These are phyloP conservation scores for Coix lacrymajobi DNA, from an alignment of 176 grass and related monocot genomes.

Conservation along the genomic window DNA sequence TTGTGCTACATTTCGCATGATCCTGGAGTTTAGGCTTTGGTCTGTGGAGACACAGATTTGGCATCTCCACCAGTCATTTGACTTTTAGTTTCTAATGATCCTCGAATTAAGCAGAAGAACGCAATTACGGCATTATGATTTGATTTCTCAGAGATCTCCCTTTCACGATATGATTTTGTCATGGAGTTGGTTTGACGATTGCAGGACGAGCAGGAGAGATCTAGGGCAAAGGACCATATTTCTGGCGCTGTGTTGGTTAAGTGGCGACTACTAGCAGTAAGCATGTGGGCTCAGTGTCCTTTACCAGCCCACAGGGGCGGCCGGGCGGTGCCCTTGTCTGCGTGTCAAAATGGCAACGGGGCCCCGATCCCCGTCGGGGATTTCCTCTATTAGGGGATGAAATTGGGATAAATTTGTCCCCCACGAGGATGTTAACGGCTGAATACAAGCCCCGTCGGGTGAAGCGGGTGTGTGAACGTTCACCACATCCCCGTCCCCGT, in stretches of 20 bases:
- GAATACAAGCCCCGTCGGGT: too few relatives aligned
- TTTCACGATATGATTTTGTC: not conserved
- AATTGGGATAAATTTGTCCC: too few relatives aligned
- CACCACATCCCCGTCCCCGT: too few relatives aligned
- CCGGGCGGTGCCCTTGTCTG: not conserved
- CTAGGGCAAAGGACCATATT: conserved; percentile 23
- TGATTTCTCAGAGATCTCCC: not conserved
- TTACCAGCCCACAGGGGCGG: conserved; percentile 16
- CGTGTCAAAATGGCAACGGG: too few relatives aligned
- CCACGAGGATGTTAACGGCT: too few relatives aligned
- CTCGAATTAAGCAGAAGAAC: not conserved
- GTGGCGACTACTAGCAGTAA: not conserved
- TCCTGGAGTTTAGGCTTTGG: not conserved
- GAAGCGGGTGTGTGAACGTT: too few relatives aligned
- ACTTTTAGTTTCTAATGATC: not conserved
- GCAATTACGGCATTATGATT: not conserved
- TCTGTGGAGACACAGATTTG: not conserved
- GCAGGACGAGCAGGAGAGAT: conserved; percentile 1
- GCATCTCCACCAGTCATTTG: not conserved
- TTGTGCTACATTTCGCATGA: not conserved
- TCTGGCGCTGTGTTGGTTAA: conserved; percentile 1
- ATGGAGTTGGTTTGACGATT: conserved; percentile 24
- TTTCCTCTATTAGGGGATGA: too few relatives aligned
- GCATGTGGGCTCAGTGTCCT: conserved; percentile 7
- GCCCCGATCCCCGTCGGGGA: too few relatives aligned